phyloP scores from a whole-genome alignment of 2,329 filamentous ascomycete species.

The Calonectria montana region DNA sequence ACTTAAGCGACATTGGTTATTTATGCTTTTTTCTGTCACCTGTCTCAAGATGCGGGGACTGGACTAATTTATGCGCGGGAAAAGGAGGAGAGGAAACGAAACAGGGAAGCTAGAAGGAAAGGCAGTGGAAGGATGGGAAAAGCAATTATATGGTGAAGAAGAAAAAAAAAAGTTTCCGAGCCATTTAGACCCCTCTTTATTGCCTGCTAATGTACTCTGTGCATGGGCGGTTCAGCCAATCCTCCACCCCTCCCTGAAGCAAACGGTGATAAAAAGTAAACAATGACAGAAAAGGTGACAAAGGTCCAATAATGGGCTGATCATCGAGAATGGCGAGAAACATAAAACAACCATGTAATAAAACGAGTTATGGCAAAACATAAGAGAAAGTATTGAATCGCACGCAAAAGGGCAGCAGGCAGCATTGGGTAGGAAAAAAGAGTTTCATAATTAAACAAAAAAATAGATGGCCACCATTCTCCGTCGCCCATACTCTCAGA shows the following conservation, averaged over 20 bases:
- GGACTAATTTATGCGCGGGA: background rate
- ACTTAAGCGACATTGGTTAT: background rate
- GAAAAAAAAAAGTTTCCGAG: background rate
- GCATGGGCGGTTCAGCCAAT: background rate
- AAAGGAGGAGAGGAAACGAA: background rate
- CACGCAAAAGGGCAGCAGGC: constrained; percentile 22
- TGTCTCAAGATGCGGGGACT: background rate
- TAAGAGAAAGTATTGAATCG: constrained; percentile 21
- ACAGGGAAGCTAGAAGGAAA: background rate
- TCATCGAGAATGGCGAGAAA: constrained; percentile 15
- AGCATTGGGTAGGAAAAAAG: constrained; percentile 42
- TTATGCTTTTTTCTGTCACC: background rate
- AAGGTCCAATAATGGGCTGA: background rate
- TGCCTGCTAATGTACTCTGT: background rate
- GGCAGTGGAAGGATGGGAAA: background rate
- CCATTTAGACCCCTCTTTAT: background rate
- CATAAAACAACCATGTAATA: background rate
- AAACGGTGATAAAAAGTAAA: constrained; percentile 17
- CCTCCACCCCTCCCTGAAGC: constrained; percentile 6
- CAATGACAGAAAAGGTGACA: constrained; percentile 17
- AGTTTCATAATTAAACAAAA: constrained; percentile 63
- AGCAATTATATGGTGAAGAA: background rate
- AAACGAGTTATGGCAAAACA: constrained; percentile 22
- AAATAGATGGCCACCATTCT: constrained; percentile 58
- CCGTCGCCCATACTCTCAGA: constrained; percentile 47